Evolutionary conservation across 352 stramenopile genomes (phyloP), one percentile per base, ranked within the genome.

Genomic region (Pilasporangium apinafurcum): DNA sequence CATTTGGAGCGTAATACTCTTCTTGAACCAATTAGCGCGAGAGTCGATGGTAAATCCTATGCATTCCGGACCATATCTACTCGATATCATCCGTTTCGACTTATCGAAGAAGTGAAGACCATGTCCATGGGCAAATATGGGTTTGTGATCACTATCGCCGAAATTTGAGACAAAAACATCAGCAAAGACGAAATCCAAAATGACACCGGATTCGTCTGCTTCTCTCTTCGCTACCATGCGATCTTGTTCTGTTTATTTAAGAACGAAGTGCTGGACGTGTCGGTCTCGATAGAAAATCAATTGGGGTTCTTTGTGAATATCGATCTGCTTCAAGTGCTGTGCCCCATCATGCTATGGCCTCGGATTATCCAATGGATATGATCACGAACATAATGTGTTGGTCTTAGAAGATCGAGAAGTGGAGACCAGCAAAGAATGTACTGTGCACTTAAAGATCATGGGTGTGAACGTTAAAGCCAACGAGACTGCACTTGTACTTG

Each of bases 171-270:
- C 75, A 87, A 98, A 41, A 86, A 98, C 66, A 98, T 98, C 50
- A 88, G 88, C 67, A 95, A 92, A 49, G 95, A 93, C 37, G 91
- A 97, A 57, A 98, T 99, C 66, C 94, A 99, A 69, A 96, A 98
- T 66, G 96, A 97, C 66, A 98, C 93, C 24, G 95, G 95, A 25
- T 96, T 96, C 64, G 93, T 97, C 18, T 96, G 95, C 33, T 98
- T 98, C 62, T 90, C 96, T 41, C 96, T 97, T 53, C 92, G 93
- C 53, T 99, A 98, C 64, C 89, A 89, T 34, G 95, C 95, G 20
- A 95, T 99, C 35, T 68, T 99, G 30, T 90, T 99, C 53, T 77
- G 95, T 18, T 95, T 95, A 6, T 98, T 99, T 65, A 96, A 97
- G 61, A 98, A 98, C 61, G 92, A 99, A 68, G 95, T 99, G 20